Evolutionary conservation across 2,329 filamentous ascomycete genomes (phyloP).

Genomic region (Sordariomycetes sp.): DNA sequence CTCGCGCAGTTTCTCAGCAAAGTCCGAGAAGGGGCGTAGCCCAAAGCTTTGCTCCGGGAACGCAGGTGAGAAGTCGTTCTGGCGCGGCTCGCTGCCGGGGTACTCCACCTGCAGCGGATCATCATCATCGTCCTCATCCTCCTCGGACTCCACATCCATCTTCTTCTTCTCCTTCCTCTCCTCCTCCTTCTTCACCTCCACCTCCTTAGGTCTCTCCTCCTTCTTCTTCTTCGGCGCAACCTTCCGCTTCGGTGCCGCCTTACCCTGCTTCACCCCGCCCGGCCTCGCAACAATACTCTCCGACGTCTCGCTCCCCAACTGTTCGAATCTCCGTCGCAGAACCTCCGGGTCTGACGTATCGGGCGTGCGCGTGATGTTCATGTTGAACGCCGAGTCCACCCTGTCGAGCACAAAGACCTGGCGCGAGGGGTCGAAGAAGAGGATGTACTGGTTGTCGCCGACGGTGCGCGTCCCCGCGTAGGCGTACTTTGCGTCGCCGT

Average conservation of each 20-base stretch:
- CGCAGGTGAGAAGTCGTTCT: slow-evolving; percentile 32
- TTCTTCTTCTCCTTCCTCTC: slow-evolving; percentile 18
- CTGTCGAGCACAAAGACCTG: slow-evolving; percentile 74
- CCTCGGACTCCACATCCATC: slow-evolving; percentile 36
- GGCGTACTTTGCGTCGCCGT: slow-evolving; percentile 42
- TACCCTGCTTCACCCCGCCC: not conserved
- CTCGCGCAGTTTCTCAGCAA: slow-evolving; percentile 28
- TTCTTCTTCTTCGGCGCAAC: slow-evolving; percentile 12
- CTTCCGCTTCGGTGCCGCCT: slow-evolving; percentile 11
- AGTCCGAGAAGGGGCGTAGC: slow-evolving; percentile 38
- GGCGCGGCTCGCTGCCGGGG: slow-evolving; percentile 31
- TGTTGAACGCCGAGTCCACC: slow-evolving; percentile 69
- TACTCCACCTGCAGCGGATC: slow-evolving; percentile 46
- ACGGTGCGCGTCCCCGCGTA: slow-evolving; percentile 46
- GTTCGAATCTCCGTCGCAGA: slow-evolving; percentile 53
- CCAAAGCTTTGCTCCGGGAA: slow-evolving; percentile 23
- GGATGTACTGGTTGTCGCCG: slow-evolving; percentile 44
- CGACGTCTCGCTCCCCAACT: slow-evolving; percentile 33
- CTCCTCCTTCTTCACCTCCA: slow-evolving; percentile 36
- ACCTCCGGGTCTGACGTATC: slow-evolving; percentile 48
- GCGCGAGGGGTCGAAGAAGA: slow-evolving; percentile 63
- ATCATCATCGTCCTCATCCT: slow-evolving; percentile 39
- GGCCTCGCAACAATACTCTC: slow-evolving; percentile 9
- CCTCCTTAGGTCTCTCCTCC: slow-evolving; percentile 38
- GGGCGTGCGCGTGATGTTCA: slow-evolving; percentile 67